phyloP scores from a whole-genome alignment of 2,329 filamentous ascomycete species.

The Daldinia sp. region DNA sequence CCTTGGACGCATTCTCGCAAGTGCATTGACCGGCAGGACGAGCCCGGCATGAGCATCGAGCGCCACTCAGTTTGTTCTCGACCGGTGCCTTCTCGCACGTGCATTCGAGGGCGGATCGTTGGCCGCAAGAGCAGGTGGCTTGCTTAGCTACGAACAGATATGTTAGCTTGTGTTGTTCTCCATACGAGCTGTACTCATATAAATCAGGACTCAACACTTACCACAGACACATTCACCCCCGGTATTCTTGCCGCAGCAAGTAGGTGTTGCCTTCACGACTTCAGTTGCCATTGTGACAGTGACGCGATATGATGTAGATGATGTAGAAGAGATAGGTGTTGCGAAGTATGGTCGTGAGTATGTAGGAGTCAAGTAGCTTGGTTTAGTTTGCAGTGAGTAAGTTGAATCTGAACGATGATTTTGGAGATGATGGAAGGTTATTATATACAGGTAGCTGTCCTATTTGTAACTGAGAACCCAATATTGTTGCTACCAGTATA shows the following conservation, averaged over 20 bases:
- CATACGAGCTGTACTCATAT: neutral
- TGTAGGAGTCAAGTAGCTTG: neutral
- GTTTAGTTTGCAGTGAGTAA: neutral
- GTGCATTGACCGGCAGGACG: slow-evolving; percentile 85
- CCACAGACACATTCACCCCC: slow-evolving; percentile 67
- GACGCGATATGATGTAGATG: neutral
- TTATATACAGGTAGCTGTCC: slow-evolving; percentile 7
- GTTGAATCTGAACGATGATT: neutral
- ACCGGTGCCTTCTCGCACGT: slow-evolving; percentile 79
- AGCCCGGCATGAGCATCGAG: slow-evolving; percentile 85
- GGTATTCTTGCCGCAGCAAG: slow-evolving; percentile 67
- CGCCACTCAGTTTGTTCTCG: slow-evolving; percentile 80
- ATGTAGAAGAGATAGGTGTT: neutral
- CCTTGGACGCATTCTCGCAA: slow-evolving; percentile 76
- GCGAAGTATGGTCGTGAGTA: neutral
- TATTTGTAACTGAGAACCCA: neutral
- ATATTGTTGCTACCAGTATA: slow-evolving; percentile 8
- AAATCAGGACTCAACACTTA: slow-evolving; percentile 54
- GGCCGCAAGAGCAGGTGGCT: slow-evolving; percentile 87
- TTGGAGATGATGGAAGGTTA: slow-evolving; percentile 10
- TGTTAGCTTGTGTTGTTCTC: slow-evolving; percentile 10
- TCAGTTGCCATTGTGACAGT: slow-evolving; percentile 51
- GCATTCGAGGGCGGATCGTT: slow-evolving; percentile 88
- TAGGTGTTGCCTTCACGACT: slow-evolving; percentile 56
- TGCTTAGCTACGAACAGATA: slow-evolving; percentile 63